phyloP scores from a whole-genome alignment of 2,329 filamentous ascomycete species.

The Pseudodiploospora longispora region DNA sequence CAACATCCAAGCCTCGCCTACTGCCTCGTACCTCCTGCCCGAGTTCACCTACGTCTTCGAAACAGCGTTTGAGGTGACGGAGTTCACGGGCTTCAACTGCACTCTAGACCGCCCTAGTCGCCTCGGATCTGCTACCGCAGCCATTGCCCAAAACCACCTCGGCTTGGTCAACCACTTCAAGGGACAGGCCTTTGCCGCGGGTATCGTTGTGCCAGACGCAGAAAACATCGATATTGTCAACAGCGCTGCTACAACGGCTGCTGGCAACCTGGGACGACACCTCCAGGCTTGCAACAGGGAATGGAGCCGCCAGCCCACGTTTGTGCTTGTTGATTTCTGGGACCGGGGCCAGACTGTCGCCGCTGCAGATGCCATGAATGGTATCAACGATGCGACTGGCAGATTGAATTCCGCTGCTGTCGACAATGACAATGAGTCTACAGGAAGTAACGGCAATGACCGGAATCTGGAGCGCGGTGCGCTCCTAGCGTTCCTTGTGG shows the following conservation, averaged over 20 bases:
- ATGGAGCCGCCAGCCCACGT: constrained; percentile 60
- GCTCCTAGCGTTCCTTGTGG: constrained; percentile 35
- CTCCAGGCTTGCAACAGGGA: constrained; percentile 44
- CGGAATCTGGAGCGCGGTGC: constrained; percentile 27
- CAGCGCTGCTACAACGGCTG: constrained; percentile 42
- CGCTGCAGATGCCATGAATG: constrained; percentile 62
- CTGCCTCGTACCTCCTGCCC: constrained; percentile 51
- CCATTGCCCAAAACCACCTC: constrained; percentile 51
- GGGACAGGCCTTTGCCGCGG: constrained; percentile 46
- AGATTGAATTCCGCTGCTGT: constrained; percentile 15
- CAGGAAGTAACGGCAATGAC: constrained; percentile 5
- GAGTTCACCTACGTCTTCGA: constrained; percentile 66
- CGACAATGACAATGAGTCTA: constrained; percentile 10
- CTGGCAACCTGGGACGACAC: constrained; percentile 47
- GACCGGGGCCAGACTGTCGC: constrained; percentile 62
- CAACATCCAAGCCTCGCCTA: constrained; percentile 33
- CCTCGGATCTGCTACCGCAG: constrained; percentile 40
- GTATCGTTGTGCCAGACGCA: constrained; percentile 54
- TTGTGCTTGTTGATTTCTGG: constrained; percentile 74
- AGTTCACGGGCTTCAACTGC: constrained; percentile 62
- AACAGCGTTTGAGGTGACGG: constrained; percentile 58
- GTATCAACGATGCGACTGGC: constrained; percentile 32
- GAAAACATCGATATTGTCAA: constrained; percentile 57
- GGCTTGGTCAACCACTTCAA: constrained; percentile 77
- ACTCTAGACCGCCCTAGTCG: constrained; percentile 55